Conservation (phyloP, 1,284 basidiomycete species). For the Apiotrichum domesticum region DNA sequence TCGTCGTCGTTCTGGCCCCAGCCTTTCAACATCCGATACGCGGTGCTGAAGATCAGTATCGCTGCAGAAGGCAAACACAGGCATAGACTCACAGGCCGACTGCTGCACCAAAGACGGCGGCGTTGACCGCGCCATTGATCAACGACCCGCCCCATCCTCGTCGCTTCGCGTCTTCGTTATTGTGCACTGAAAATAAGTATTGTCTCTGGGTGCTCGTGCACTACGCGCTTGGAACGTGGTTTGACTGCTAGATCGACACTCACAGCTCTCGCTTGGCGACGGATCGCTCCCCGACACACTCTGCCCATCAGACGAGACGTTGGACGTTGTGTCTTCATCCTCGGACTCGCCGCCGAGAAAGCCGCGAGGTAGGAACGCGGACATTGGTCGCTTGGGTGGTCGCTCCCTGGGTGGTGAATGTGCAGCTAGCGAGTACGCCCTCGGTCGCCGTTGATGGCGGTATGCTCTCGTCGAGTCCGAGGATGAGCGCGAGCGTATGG, state of each 20-base stretch:
- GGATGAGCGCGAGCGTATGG: not conserved
- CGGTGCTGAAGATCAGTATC: conserved; percentile 14
- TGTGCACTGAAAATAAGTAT: too few relatives aligned
- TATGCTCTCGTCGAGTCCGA: not conserved
- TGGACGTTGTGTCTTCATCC: too few relatives aligned
- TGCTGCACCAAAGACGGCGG: conserved; percentile 29
- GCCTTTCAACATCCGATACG: conserved; percentile 21
- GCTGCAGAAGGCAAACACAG: not conserved
- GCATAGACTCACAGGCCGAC: conserved; percentile 27
- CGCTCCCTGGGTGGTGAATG: too few relatives aligned
- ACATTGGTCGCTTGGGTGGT: too few relatives aligned
- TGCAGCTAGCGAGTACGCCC: too few relatives aligned
- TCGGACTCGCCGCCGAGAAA: too few relatives aligned
- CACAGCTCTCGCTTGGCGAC: too few relatives aligned
- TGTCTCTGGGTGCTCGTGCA: too few relatives aligned
- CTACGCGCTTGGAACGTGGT: too few relatives aligned
- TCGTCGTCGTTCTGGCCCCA: not conserved
- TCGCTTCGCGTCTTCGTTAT: not conserved
- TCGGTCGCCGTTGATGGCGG: too few relatives aligned
- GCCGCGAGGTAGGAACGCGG: too few relatives aligned
- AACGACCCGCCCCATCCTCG: conserved; percentile 20
- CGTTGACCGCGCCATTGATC: conserved; percentile 22
- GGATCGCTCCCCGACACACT: not conserved
- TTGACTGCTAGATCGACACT: not conserved
- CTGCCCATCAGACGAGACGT: not conserved